Evolutionary conservation across 75 land plant species (phyloP).

Genomic region (Gnetum montanum): DNA sequence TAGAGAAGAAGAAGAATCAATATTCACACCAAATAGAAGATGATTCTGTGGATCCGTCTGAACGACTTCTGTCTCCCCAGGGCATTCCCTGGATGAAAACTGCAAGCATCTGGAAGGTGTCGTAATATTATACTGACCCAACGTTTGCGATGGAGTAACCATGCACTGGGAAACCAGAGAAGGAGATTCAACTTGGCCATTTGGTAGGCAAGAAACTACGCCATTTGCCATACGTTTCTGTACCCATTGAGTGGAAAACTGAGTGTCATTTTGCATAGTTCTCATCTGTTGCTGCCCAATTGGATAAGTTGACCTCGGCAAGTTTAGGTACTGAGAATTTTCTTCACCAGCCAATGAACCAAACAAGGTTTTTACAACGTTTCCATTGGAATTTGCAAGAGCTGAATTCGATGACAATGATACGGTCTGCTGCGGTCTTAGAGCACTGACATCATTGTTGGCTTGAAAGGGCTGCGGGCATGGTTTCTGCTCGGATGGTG

Average conservation of each 20-base stretch:
- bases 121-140: constrained; percentile 18
- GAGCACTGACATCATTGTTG: constrained; percentile 8
- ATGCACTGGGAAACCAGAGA: constrained; percentile 24
- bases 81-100: constrained; percentile 43
- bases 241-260: constrained; percentile 23
- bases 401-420: constrained; percentile 14
- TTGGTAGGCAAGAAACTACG: neutral
- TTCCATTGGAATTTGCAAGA: constrained; percentile 32
- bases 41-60: constrained; percentile 26
- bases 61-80: constrained; percentile 37
- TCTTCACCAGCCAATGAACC: constrained; percentile 40
- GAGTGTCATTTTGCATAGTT: constrained; percentile 1
- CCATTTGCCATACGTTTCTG: constrained; percentile 28
- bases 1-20: constrained; percentile 36
- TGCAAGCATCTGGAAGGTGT: constrained; percentile 20
- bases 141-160: constrained; percentile 18
- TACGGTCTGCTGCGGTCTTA: constrained; percentile 24
- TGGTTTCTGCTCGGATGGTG: constrained; percentile 11
- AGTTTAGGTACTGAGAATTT: constrained; percentile 29
- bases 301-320: constrained; percentile 19
- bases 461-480: constrained; percentile 12
- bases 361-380: constrained; percentile 14
- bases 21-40: constrained; percentile 53
- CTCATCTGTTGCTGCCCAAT: constrained; percentile 1
- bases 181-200: constrained; percentile 23